Evolutionary conservation across 2,329 filamentous ascomycete genomes (phyloP), one percentile per base, ranked within the genome.

Genomic region (Aspergillus unguis): DNA sequence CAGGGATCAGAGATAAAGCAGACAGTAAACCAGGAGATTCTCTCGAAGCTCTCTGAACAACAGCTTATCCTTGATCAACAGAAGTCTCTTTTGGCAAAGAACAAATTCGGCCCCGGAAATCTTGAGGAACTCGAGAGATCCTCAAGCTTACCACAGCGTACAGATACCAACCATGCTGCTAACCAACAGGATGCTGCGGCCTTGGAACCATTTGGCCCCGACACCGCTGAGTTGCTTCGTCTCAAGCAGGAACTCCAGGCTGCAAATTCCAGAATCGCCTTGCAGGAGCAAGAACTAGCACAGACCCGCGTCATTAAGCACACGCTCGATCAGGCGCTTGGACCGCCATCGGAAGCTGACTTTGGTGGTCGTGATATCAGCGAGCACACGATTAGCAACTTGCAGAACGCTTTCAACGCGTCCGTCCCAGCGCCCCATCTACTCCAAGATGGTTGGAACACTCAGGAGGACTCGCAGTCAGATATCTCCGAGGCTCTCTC

Each of bases 31-130:
- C 54, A 65, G 41, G 64, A 65, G 9, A 61, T 91, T 47, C 75
- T 91, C 58, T 83, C 86, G 51, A 87, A 85, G 66, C 78, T 92
- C 44, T 83, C 83, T n/a, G 85, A 91, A 68, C 86, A 90, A 63
- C 83, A 86, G 63, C 75, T 75, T 40, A 68, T 78, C n/a, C 71
- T 86, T 45, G 77, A 76, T 46, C 79, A 83, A 68, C 83, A 87
- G 64, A 81, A 80, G 55, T 76, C 82, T 52, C 76, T 77, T 48
- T 66, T 82, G 40, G 49, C 55, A 17, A 56, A 53, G 35, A 63
- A 59, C 38, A 57, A 49, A 36, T 52, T 53, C 9, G 47, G 58
- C 1, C 31, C 53, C 31, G 53, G 37, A n/a, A 48, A 25, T 6
- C 54, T 62, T 31, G 43, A 52, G 31, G 61, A 65, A 23, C 49